Conservation (phyloP, 2,329 filamentous ascomycete genomes). For the Cytospora chrysosperma region DNA sequence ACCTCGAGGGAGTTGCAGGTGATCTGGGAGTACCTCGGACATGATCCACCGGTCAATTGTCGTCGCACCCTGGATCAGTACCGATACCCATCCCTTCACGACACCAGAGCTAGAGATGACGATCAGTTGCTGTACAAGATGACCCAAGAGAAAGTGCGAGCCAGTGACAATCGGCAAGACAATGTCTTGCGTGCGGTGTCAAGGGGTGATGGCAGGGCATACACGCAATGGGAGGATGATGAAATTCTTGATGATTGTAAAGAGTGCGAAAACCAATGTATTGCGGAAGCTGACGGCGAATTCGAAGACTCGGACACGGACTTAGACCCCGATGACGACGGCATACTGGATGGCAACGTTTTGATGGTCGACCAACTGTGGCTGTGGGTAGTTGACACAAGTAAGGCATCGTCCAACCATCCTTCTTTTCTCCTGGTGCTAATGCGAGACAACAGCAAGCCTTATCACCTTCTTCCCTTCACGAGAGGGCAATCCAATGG, state of each 20-base stretch:
- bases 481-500: conserved; percentile 48
- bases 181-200: not conserved
- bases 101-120: conserved; percentile 57
- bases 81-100: conserved; percentile 56
- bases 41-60: conserved; percentile 57
- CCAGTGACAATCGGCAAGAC: not conserved
- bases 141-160: conserved; percentile 41
- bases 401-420: conserved; percentile 32
- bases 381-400: conserved; percentile 52
- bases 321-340: conserved; percentile 33
- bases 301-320: conserved; percentile 4
- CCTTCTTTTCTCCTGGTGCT: not conserved
- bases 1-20: conserved; percentile 54
- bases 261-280: not conserved
- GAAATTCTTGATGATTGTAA: conserved; percentile 2
- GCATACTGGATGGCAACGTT: conserved; percentile 46
- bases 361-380: conserved; percentile 64
- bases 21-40: conserved; percentile 58
- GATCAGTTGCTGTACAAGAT: conserved; percentile 65
- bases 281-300: conserved; percentile 1
- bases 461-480: conserved; percentile 51
- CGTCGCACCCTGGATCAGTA: conserved; percentile 60
- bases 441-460: conserved; percentile 37
- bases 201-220: not conserved
- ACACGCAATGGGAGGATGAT: not conserved